These are phyloP conservation scores for Paramarasmius palmivorus DNA, from an alignment of 1,284 basidiomycete genomes.

Conservation along the genomic window DNA sequence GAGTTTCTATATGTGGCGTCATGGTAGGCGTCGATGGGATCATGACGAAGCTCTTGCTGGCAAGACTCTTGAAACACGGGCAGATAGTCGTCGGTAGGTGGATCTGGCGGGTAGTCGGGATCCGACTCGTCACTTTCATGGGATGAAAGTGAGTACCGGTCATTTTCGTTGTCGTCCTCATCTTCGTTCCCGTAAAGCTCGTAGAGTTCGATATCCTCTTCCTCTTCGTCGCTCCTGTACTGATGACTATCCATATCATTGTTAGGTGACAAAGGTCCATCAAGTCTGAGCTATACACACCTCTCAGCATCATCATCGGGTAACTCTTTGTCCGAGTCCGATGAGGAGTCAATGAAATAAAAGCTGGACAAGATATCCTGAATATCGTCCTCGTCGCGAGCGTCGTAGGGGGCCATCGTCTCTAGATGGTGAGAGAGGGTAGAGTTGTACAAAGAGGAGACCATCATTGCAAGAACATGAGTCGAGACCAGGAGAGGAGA, in stretches of 20 bases:
- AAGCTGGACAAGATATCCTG: conserved; percentile 12
- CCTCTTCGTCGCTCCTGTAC: conserved; percentile 1
- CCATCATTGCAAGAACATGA: no score
- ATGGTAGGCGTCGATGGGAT: neutral
- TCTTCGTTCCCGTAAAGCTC: conserved; percentile 3
- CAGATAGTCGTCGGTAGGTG: neutral
- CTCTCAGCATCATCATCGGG: neutral
- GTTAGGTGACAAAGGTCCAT: neutral
- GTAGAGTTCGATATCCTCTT: conserved; percentile 5
- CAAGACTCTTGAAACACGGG: neutral
- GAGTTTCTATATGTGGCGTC: conserved; percentile 1
- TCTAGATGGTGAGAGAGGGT: no score
- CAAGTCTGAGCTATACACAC: neutral
- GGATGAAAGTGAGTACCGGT: neutral
- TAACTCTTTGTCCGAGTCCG: neutral
- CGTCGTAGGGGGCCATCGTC: no score
- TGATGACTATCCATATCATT: neutral
- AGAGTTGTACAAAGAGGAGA: no score
- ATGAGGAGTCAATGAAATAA: conserved; percentile 2
- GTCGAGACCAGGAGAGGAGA: no score
- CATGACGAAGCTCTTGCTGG: neutral
- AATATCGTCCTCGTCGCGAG: conserved; percentile 10
- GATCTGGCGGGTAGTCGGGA: neutral
- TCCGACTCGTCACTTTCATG: neutral
- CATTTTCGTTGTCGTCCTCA: neutral